A percentile compares a stretch with the other conserved stretches of the same genome.
Evolutionary conservation across 2,329 filamentous ascomycete genomes (phyloP).

Genomic region (Penicillium sp.): DNA sequence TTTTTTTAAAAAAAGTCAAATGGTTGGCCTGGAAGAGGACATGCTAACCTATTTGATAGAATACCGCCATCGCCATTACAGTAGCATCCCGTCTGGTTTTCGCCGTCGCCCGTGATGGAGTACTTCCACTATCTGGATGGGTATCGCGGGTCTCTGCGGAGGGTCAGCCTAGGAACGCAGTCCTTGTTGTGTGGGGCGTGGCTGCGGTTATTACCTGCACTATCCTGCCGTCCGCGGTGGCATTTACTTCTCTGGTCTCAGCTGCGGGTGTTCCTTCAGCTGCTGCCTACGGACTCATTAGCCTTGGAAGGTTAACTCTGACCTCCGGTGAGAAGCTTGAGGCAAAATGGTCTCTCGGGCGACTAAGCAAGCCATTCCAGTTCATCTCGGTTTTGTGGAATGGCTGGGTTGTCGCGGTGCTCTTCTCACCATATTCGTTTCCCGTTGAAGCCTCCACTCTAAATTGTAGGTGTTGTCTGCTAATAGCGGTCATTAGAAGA

Average conservation of each 20-base stretch:
- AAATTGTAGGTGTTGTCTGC: not conserved
- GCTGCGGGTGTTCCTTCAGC: conserved; percentile 54
- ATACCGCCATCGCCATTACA: conserved; percentile 60
- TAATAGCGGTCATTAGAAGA: not conserved
- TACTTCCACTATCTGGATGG: conserved; percentile 60
- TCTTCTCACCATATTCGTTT: conserved; percentile 50
- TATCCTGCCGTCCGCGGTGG: conserved; percentile 56
- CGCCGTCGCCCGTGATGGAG: conserved; percentile 61
- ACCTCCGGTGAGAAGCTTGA: conserved; percentile 42
- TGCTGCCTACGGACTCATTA: conserved; percentile 54
- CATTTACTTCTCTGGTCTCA: conserved; percentile 56
- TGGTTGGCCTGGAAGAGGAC: not conserved
- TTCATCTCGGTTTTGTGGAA: conserved; percentile 52
- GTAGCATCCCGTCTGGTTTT: conserved; percentile 62
- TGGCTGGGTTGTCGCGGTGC: conserved; percentile 50
- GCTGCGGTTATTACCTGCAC: conserved; percentile 58
- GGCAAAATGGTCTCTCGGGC: conserved; percentile 47
- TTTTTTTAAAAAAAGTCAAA: not conserved
- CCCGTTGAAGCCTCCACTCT: conserved; percentile 33
- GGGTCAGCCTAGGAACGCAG: conserved; percentile 60
- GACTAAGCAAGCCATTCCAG: conserved; percentile 50
- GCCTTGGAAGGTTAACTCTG: conserved; percentile 49
- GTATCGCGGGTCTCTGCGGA: conserved; percentile 54
- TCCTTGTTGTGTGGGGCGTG: conserved; percentile 58
- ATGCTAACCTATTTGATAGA: conserved; percentile 33